Conservation (phyloP, 352 stramenopile species). For the Phytophthora crassamura region DNA sequence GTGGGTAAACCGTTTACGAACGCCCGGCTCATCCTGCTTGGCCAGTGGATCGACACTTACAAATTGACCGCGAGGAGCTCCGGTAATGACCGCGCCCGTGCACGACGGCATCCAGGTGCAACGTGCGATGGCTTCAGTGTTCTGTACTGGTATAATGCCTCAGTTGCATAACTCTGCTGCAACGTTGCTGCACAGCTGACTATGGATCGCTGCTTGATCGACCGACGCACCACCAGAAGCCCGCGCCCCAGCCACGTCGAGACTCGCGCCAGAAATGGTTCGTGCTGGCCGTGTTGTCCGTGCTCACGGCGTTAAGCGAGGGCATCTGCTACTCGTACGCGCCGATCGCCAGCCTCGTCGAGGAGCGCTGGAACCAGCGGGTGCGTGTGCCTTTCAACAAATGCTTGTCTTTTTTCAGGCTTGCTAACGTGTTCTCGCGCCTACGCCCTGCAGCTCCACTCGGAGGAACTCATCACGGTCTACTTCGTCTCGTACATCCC, state of each 20-base stretch:
- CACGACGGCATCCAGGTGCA: no score
- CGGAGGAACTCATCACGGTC: constrained; percentile 78
- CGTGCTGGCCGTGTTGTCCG: constrained; percentile 65
- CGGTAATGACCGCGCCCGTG: no score
- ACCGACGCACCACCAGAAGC: neutral
- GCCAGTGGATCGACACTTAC: no score
- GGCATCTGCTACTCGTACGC: constrained; percentile 80
- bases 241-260: neutral
- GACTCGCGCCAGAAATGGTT: constrained; percentile 51
- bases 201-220: neutral
- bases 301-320: constrained; percentile 67
- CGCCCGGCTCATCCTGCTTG: no score
- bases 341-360: constrained; percentile 60
- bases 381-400: constrained; percentile 23
- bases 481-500: constrained; percentile 85
- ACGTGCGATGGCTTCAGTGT: no score
- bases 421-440: no score
- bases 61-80: no score
- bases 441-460: constrained; percentile 49
- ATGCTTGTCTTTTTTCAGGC: no score
- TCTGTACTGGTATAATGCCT: no score
- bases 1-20: no score
- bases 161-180: no score
- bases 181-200: no score
- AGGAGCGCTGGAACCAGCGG: constrained; percentile 56